Evolutionary conservation across 2,329 filamentous ascomycete genomes (phyloP), one percentile per base, ranked within the genome.

Genomic region (Shiraia sp.): DNA sequence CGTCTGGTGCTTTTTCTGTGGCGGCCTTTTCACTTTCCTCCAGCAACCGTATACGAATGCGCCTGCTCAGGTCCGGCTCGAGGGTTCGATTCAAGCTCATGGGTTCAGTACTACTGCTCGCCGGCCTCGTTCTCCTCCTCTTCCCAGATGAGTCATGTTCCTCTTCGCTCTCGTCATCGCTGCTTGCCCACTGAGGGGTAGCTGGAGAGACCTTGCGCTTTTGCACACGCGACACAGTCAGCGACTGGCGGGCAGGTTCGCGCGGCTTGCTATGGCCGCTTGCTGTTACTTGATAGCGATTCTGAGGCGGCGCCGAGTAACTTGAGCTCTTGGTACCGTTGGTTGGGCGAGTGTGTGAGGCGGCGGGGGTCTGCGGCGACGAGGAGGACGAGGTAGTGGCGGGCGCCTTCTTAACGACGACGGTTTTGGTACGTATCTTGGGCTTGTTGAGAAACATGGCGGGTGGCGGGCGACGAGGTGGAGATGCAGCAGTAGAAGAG

Each of bases 91-190:
- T 65, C 42, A 68, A 49, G n/a, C 57, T 53, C 45, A 54, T 47
- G 3, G 67, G 68, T 51, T 71, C 68, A 2, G 59, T 63, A 35
- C 65, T 68, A 24, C 48, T 65, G 50, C 65, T 70, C 38, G 60
- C 66, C 39, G 65, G 66, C 44, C 63, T 49, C 27, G 64, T 59
- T 51, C 66, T 67, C 46, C 51, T 40, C 28, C 66, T 39, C 40
- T 54, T 55, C 12, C 50, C 56, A 38, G 57, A 37, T 15, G 53
- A 53, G n/a, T 65, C 55, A n/a, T 63, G 51, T 26, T 56, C 53
- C 16, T 61, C 51, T 3, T 61, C 61, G 13, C 55, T 58, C 12
- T 59, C 58, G 47, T 66, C 61, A 27, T 65, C 62, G 45, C 63
- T 68, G 44, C 56, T 62, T 6, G 57, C 63, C 55, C 51, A 63